Conservation (phyloP, 192 early-diverging fungal species). For the Entomortierella beljakovae region DNA sequence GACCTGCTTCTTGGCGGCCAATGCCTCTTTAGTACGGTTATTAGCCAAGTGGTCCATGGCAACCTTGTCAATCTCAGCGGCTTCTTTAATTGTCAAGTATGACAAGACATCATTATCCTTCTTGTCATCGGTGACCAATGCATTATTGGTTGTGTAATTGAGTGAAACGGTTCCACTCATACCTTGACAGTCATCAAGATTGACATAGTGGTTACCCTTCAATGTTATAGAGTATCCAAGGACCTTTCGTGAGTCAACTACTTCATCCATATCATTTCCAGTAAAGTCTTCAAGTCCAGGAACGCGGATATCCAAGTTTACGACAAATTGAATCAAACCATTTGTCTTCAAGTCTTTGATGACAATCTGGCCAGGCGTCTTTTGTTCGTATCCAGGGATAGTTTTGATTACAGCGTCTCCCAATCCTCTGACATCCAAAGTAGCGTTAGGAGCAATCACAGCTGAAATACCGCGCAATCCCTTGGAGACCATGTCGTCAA, state of each 20-base stretch:
- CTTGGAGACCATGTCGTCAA: slow-evolving; percentile 43
- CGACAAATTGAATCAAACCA: slow-evolving; percentile 39
- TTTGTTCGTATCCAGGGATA: slow-evolving; percentile 38
- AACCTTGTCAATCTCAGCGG: slow-evolving; percentile 28
- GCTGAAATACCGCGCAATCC: slow-evolving; percentile 39
- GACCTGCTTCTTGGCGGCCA: slow-evolving; percentile 33
- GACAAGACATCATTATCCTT: slow-evolving; percentile 30
- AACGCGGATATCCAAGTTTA: slow-evolving; percentile 42
- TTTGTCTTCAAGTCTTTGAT: slow-evolving; percentile 34
- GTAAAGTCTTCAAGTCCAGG: slow-evolving; percentile 37
- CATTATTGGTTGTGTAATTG: slow-evolving; percentile 29
- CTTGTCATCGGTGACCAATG: slow-evolving; percentile 29
- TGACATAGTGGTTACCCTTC: slow-evolving; percentile 32
- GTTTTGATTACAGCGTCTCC: slow-evolving; percentile 43
- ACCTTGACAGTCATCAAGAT: slow-evolving; percentile 19
- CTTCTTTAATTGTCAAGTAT: slow-evolving; percentile 30
- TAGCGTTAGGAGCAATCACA: slow-evolving; percentile 30
- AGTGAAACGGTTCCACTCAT: slow-evolving; percentile 24
- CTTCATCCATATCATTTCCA: slow-evolving; percentile 30
- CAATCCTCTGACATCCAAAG: slow-evolving; percentile 35
- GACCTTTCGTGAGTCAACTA: slow-evolving; percentile 19
- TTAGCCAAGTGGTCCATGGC: slow-evolving; percentile 38
- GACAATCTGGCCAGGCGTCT: slow-evolving; percentile 36
- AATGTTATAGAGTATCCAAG: slow-evolving; percentile 35
- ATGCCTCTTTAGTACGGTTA: slow-evolving; percentile 33